A percentile compares a stretch with the other conserved stretches of the same genome.
phyloP scores from a whole-genome alignment of 1,284 basidiomycete genomes.

The Lentinula novae-zelandiae region DNA sequence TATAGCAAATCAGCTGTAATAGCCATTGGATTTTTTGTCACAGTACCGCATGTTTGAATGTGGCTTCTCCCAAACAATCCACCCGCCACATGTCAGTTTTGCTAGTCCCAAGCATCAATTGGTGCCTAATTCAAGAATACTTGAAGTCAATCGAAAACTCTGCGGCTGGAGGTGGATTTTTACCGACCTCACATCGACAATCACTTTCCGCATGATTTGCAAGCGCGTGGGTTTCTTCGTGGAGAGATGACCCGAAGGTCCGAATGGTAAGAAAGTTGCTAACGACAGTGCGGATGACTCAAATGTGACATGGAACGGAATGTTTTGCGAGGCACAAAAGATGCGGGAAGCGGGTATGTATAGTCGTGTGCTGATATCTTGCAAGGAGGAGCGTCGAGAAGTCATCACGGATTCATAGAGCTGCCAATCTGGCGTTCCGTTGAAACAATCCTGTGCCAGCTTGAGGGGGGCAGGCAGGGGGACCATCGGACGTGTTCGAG shows the following conservation, averaged over 20 bases:
- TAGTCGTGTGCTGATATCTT: conserved; percentile 42
- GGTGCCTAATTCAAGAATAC: conserved; percentile 26
- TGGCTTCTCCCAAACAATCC: conserved; percentile 58
- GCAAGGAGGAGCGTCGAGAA: conserved; percentile 34
- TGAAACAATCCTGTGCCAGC: conserved; percentile 32
- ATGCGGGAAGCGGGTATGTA: conserved; percentile 56
- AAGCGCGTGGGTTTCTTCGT: conserved; percentile 48
- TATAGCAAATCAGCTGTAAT: conserved; percentile 21
- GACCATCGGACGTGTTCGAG: conserved; percentile 56
- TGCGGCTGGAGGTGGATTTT: neutral
- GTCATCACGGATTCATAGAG: conserved; percentile 40
- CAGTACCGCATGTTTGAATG: neutral
- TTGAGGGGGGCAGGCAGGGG: conserved; percentile 48
- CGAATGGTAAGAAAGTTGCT: conserved; percentile 56
- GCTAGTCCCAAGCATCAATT: conserved; percentile 32
- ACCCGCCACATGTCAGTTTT: conserved; percentile 72
- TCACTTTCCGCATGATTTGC: conserved; percentile 61
- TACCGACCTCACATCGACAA: conserved; percentile 62
- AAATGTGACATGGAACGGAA: conserved; percentile 65
- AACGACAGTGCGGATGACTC: conserved; percentile 51
- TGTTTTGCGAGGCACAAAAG: conserved; percentile 52
- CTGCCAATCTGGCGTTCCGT: conserved; percentile 45
- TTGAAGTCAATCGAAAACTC: too few species aligned
- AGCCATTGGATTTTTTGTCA: too few species aligned
- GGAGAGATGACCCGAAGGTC: conserved; percentile 39